Percentiles rank a stretch among this genome's conserved stretches.
These are phyloP conservation scores for Kwoniella heveanensis DNA, from an alignment of 768 basidiomycete species.

Conservation along the genomic window DNA sequence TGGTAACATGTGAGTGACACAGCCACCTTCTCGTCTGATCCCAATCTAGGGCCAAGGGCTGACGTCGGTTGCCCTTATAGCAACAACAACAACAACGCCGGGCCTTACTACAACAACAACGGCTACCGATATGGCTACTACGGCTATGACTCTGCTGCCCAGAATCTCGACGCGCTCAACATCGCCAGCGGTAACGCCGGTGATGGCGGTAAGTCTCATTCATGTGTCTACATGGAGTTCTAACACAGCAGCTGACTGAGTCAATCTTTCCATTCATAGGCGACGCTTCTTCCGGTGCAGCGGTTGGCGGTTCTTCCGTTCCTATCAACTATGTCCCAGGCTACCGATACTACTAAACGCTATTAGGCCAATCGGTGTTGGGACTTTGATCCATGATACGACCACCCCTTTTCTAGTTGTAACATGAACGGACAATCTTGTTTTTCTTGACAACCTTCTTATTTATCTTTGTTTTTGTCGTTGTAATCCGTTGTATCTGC, in stretches of 20 bases:
- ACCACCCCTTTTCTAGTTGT: background rate
- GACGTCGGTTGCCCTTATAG: slow-evolving; percentile 1
- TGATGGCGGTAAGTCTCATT: slow-evolving; percentile 36
- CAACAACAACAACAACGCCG: slow-evolving; percentile 26
- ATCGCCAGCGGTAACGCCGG: slow-evolving; percentile 39
- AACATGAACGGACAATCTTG: background rate
- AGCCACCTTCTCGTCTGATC: no score
- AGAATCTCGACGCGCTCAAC: slow-evolving; percentile 30
- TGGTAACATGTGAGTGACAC: slow-evolving; percentile 36
- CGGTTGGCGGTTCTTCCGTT: slow-evolving; percentile 32
- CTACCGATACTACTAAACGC: slow-evolving; percentile 23
- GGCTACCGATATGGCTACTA: slow-evolving; percentile 15
- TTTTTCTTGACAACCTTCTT: background rate
- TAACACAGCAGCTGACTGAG: no score
- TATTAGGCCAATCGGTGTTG: background rate
- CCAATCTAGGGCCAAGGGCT: background rate
- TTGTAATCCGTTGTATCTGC: slow-evolving; percentile 6
- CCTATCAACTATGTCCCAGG: slow-evolving; percentile 9
- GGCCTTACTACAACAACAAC: slow-evolving; percentile 14
- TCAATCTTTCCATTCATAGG: no score
- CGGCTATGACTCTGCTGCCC: slow-evolving; percentile 21
- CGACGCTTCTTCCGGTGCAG: slow-evolving; percentile 35
- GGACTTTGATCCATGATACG: background rate
- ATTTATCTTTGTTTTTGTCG: slow-evolving; percentile 5
- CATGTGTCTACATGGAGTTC: background rate